Conservation (phyloP, 805 yeast genomes). For the Candida odintsovae region DNA sequence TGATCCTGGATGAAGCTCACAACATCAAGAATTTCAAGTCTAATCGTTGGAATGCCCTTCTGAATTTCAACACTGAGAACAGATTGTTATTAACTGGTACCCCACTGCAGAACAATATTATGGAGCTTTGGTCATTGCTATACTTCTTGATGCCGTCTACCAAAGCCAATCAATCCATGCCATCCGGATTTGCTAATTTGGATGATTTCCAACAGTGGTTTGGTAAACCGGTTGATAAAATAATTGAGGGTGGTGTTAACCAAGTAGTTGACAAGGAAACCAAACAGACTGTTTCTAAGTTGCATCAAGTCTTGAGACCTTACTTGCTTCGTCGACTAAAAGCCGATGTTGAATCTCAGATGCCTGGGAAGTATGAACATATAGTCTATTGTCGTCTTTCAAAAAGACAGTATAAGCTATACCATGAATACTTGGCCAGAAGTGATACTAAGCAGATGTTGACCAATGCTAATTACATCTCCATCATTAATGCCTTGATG, state of each 20-base stretch:
- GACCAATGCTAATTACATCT: slow-evolving; percentile 89
- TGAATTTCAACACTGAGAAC: slow-evolving; percentile 89
- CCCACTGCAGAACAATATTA: slow-evolving; percentile 89
- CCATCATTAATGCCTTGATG: slow-evolving; percentile 96
- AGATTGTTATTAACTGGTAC: slow-evolving; percentile 91
- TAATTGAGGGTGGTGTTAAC: slow-evolving; percentile 67
- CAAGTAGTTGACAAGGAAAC: slow-evolving; percentile 67
- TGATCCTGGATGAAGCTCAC: slow-evolving; percentile 98
- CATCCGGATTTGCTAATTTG: slow-evolving; percentile 88
- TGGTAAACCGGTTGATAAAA: slow-evolving; percentile 92
- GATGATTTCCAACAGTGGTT: slow-evolving; percentile 98
- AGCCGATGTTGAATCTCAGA: slow-evolving; percentile 95
- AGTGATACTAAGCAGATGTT: slow-evolving; percentile 93
- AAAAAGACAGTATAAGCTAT: slow-evolving; percentile 83
- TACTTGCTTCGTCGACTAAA: slow-evolving; percentile 86
- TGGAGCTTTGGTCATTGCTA: slow-evolving; percentile 92
- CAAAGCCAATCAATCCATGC: slow-evolving; percentile 66
- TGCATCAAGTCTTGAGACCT: slow-evolving; percentile 92
- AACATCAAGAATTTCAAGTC: slow-evolving; percentile 95
- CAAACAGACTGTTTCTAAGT: slow-evolving; percentile 72
- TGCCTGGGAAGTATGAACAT: slow-evolving; percentile 98
- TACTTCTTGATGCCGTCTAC: slow-evolving; percentile 95
- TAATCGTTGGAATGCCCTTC: slow-evolving; percentile 92
- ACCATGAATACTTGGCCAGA: slow-evolving; percentile 96
- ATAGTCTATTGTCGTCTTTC: slow-evolving; percentile 87